phyloP scores from a whole-genome alignment of 1,284 basidiomycete genomes.

The Microbotryum scabiosae region DNA sequence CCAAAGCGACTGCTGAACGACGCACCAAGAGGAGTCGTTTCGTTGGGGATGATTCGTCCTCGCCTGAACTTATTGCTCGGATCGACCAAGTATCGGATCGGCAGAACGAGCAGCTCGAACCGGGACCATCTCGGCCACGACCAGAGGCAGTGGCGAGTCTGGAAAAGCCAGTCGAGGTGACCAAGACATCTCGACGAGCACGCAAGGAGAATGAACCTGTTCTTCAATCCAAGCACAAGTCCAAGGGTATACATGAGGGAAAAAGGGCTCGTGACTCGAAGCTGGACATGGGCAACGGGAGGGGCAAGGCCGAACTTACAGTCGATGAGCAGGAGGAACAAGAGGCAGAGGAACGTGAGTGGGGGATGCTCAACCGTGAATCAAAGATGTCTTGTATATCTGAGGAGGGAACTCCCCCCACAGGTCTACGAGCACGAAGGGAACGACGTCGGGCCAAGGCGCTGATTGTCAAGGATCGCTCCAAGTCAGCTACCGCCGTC shows the following conservation, averaged over 20 bases:
- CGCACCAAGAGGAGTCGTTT: neutral
- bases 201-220: neutral
- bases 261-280: constrained; percentile 2
- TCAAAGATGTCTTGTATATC: no score
- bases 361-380: no score
- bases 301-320: neutral
- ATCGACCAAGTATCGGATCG: no score
- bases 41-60: constrained; percentile 6
- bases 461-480: constrained; percentile 24
- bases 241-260: neutral
- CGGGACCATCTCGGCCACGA: no score
- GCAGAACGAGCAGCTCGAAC: no score
- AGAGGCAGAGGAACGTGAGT: constrained; percentile 15
- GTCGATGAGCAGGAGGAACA: constrained; percentile 14
- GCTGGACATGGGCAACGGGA: neutral
- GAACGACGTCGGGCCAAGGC: constrained; percentile 21
- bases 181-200: neutral
- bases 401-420: no score
- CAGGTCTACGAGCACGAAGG: constrained; percentile 17
- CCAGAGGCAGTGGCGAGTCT: neutral
- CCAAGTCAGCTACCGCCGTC: constrained; percentile 9
- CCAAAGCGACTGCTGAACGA: neutral
- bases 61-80: neutral
- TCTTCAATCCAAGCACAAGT: neutral
- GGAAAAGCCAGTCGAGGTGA: neutral